Conservation (phyloP, 371 early-diverging fungal genomes). For the Mucor piriformis region DNA sequence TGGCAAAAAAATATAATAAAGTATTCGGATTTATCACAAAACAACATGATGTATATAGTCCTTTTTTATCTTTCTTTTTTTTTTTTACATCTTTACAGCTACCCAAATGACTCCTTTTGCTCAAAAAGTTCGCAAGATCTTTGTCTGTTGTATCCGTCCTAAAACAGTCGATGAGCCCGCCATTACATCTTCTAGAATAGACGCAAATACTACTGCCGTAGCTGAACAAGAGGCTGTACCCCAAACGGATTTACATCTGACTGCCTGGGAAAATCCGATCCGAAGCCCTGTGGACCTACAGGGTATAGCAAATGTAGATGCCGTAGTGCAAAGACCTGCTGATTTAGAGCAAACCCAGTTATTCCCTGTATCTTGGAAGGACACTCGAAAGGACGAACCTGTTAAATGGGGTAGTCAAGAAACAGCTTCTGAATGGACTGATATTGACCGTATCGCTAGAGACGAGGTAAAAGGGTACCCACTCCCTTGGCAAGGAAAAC, state of each 20-base stretch:
- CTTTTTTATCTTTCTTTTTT: too few species aligned
- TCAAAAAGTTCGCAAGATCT: too few species aligned
- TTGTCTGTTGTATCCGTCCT: too few species aligned
- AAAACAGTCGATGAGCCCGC: too few species aligned
- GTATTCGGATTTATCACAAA: too few species aligned
- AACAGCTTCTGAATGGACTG: background rate
- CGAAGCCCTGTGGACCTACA: background rate
- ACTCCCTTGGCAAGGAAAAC: background rate
- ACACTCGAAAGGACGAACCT: background rate
- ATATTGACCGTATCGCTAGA: background rate
- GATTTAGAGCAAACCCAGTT: background rate
- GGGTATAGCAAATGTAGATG: background rate
- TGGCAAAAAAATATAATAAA: too few species aligned
- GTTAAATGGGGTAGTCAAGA: background rate
- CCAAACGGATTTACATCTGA: background rate
- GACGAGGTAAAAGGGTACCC: background rate
- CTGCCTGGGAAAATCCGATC: background rate
- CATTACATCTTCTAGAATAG: too few species aligned
- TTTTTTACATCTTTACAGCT: too few species aligned
- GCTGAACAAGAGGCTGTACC: background rate
- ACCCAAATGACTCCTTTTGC: too few species aligned
- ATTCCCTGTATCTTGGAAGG: background rate
- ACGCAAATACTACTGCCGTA: too few species aligned
- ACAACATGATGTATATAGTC: too few species aligned
- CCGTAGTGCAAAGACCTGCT: background rate